Percentiles rank a stretch among this genome's conserved stretches.
Conservation (phyloP, 306 rosid genomes). For the Urtica urens region DNA sequence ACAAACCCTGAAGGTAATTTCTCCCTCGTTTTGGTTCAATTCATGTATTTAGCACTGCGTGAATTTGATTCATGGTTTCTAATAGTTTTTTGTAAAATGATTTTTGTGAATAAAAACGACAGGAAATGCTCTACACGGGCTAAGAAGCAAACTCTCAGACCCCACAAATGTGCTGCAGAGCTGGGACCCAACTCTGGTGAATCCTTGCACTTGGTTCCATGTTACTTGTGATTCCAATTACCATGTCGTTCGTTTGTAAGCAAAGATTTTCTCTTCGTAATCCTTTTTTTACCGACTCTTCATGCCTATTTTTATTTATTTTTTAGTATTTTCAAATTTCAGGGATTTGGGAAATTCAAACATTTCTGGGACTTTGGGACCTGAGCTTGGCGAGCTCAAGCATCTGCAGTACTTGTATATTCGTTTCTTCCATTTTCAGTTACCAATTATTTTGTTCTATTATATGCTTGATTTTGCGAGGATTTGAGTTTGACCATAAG, state of each 20-base stretch:
- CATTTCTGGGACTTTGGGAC: slow-evolving; percentile 76
- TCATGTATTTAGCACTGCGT: slow-evolving; percentile 9
- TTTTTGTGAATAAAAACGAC: neutral
- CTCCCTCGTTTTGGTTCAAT: neutral
- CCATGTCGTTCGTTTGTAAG: slow-evolving; percentile 81
- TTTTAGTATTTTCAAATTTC: slow-evolving; percentile 25
- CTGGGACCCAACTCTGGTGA: slow-evolving; percentile 99
- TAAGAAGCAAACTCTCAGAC: slow-evolving; percentile 58
- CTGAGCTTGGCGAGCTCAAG: slow-evolving; percentile 70
- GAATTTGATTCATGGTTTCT: neutral
- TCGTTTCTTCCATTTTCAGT: neutral
- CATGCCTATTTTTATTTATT: neutral
- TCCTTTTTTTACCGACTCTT: neutral
- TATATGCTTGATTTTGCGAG: neutral
- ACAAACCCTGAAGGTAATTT: slow-evolving; percentile 42
- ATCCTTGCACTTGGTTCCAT: slow-evolving; percentile 99
- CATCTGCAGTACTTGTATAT: slow-evolving; percentile 73
- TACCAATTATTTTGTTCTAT: neutral
- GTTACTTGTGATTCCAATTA: slow-evolving; percentile 62
- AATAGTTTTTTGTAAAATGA: neutral
- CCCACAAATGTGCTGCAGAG: slow-evolving; percentile 77
- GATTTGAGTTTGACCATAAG: neutral
- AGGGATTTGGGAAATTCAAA: slow-evolving; percentile 91
- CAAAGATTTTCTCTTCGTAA: slow-evolving; percentile 18
- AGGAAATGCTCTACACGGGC: slow-evolving; percentile 83